Evolutionary conservation across 805 yeast genomes (phyloP).

Genomic region (Ogataea angusta): DNA sequence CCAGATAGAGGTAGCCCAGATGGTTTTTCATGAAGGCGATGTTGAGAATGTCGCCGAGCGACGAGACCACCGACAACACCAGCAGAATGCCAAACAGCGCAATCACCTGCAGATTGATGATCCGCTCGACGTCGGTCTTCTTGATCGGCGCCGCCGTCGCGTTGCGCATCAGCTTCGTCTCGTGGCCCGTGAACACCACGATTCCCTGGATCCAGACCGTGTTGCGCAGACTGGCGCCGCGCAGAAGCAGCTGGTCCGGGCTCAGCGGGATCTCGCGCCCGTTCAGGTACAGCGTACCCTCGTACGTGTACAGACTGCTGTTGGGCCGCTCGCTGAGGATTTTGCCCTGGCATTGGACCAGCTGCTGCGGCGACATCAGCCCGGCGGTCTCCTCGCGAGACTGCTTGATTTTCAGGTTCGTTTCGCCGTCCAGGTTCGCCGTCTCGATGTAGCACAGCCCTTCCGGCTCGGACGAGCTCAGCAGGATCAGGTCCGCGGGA

Average conservation of each 20-base stretch:
- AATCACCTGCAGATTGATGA: constrained; percentile 87
- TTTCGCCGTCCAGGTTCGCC: constrained; percentile 96
- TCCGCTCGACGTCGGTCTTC: constrained; percentile 93
- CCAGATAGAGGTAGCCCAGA: constrained; percentile 64
- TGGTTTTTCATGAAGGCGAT: constrained; percentile 49
- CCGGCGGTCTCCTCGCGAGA: constrained; percentile 74
- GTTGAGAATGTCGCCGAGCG: constrained; percentile 83
- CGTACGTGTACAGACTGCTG: constrained; percentile 89
- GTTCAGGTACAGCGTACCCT: constrained; percentile 72
- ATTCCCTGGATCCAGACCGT: constrained; percentile 95
- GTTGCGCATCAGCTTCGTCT: constrained; percentile 95
- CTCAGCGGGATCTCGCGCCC: constrained; percentile 64
- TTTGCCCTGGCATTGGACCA: constrained; percentile 52
- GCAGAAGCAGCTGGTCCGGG: constrained; percentile 86
- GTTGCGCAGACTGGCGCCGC: constrained; percentile 95
- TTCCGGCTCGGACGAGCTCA: constrained; percentile 96
- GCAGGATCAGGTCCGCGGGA: constrained; percentile 86
- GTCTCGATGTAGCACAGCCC: constrained; percentile 97
- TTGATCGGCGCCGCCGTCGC: constrained; percentile 99
- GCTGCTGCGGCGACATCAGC: constrained; percentile 61
- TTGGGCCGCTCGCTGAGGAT: constrained; percentile 89
- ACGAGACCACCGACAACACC: constrained; percentile 70
- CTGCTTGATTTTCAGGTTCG: constrained; percentile 93
- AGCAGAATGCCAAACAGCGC: constrained; percentile 82
- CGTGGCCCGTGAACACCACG: constrained; percentile 96